These are phyloP conservation scores for Mortierella sp. DNA, from an alignment of 371 early-diverging fungal species.

Conservation along the genomic window DNA sequence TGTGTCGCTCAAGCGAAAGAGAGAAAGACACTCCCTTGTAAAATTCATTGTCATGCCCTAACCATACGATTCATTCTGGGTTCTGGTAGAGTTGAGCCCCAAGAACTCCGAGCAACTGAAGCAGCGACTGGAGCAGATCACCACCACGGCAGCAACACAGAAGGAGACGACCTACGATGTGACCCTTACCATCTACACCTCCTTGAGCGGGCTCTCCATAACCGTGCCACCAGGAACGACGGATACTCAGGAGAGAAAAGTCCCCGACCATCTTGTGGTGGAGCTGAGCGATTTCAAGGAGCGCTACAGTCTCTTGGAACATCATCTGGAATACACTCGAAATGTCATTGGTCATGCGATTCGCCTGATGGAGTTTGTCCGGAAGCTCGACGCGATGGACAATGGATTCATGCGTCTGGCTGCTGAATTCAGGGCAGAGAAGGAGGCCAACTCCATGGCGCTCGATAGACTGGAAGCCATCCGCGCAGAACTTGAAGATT, in stretches of 20 bases:
- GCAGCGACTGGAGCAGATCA: slow-evolving; percentile 26
- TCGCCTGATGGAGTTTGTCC: slow-evolving; percentile 9
- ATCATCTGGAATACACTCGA: slow-evolving; percentile 23
- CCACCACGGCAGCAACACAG: slow-evolving; percentile 19
- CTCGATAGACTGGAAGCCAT: slow-evolving; percentile 32
- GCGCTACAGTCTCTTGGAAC: slow-evolving; percentile 29
- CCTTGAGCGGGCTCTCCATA: slow-evolving; percentile 32
- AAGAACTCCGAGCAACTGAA: slow-evolving; percentile 31
- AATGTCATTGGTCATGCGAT: slow-evolving; percentile 15
- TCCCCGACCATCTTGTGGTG: slow-evolving; percentile 47
- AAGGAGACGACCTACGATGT: slow-evolving; percentile 42
- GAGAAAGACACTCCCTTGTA: no score
- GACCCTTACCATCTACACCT: slow-evolving; percentile 39
- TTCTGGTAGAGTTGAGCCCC: slow-evolving; percentile 15
- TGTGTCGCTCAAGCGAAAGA: no score
- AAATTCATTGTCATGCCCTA: background rate
- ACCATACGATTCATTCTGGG: background rate
- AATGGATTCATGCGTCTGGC: slow-evolving; percentile 40
- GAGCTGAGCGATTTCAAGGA: slow-evolving; percentile 47
- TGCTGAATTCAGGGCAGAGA: slow-evolving; percentile 34
- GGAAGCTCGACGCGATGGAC: slow-evolving; percentile 43
- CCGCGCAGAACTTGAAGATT: slow-evolving; percentile 29
- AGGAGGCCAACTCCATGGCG: slow-evolving; percentile 30
- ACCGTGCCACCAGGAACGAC: slow-evolving; percentile 23
- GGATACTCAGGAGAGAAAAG: slow-evolving; percentile 10